Conservation (phyloP, 2,329 filamentous ascomycete species). For the Pseudocercospora vitis region DNA sequence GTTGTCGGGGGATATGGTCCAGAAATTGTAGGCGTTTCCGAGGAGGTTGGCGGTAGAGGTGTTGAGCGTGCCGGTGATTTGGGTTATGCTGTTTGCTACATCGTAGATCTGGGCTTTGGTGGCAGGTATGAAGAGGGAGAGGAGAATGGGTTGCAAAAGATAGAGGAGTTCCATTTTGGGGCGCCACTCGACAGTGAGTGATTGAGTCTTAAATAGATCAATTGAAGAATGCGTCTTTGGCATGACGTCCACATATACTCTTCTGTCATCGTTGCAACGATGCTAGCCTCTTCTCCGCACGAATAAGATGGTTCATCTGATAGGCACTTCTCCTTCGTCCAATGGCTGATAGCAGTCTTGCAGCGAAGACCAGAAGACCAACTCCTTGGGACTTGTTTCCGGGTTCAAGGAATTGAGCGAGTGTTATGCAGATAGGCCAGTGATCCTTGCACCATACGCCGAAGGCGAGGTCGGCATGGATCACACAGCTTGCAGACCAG, state of each 20-base stretch:
- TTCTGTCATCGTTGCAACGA: neutral
- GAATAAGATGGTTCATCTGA: neutral
- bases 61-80: slow-evolving; percentile 18
- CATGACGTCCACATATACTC: neutral
- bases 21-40: slow-evolving; percentile 41
- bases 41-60: slow-evolving; percentile 16
- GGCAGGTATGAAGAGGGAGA: slow-evolving; percentile 11
- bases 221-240: neutral
- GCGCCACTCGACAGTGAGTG: too few relatives aligned
- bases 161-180: slow-evolving; percentile 12
- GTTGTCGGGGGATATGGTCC: slow-evolving; percentile 26
- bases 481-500: too few relatives aligned
- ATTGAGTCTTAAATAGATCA: too few relatives aligned
- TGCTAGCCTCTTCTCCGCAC: neutral
- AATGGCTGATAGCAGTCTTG: neutral
- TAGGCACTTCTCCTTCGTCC: slow-evolving; percentile 3
- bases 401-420: neutral
- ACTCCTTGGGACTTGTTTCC: neutral
- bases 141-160: slow-evolving; percentile 8
- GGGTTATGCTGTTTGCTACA: slow-evolving; percentile 21
- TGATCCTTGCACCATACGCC: neutral
- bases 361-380: neutral
- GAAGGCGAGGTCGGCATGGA: slow-evolving; percentile 2
- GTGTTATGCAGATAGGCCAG: slow-evolving; percentile 6
- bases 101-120: slow-evolving; percentile 24